These are phyloP conservation scores for Cyclotella cryptica DNA, from an alignment of 108 stramenopile genomes.

Conservation along the genomic window DNA sequence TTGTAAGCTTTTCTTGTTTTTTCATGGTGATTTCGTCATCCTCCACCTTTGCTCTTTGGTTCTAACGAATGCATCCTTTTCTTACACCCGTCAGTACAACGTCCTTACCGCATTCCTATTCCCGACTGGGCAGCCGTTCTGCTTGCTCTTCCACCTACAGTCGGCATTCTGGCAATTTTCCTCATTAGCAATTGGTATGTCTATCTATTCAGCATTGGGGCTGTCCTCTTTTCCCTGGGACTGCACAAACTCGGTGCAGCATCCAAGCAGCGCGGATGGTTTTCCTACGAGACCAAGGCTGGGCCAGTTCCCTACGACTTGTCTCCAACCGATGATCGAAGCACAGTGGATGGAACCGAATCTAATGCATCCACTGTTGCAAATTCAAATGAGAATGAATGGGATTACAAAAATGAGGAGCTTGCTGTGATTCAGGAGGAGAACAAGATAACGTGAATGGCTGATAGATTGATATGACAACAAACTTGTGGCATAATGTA, in stretches of 20 bases:
- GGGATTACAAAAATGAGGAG: conserved; percentile 38
- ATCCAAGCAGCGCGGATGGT: conserved; percentile 43
- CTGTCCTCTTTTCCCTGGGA: conserved; percentile 15
- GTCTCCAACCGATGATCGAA: conserved; percentile 3
- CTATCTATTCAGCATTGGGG: conserved; percentile 38
- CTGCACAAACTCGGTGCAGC: conserved; percentile 28
- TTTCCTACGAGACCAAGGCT: conserved; percentile 28
- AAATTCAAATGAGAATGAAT: conserved; percentile 9
- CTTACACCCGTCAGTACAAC: conserved; percentile 23
- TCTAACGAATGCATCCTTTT: neutral
- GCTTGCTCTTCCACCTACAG: conserved; percentile 42
- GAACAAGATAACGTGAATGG: conserved; percentile 15
- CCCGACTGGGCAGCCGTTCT: conserved; percentile 57
- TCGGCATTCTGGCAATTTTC: conserved; percentile 36
- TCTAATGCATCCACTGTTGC: neutral
- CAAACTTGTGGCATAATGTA: too few species aligned
- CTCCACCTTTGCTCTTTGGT: neutral
- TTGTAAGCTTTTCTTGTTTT: conserved; percentile 27
- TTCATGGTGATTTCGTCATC: neutral
- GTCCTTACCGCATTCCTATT: conserved; percentile 54
- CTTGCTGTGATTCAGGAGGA: conserved; percentile 26
- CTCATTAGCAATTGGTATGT: conserved; percentile 53
- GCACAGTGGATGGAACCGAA: conserved; percentile 21
- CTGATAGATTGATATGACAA: too few species aligned
- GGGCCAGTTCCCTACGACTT: conserved; percentile 10